Percentiles rank a stretch among this genome's conserved stretches.
These are phyloP conservation scores for Claviceps spartinae DNA, from an alignment of 2,329 filamentous ascomycete species.

Conservation along the genomic window DNA sequence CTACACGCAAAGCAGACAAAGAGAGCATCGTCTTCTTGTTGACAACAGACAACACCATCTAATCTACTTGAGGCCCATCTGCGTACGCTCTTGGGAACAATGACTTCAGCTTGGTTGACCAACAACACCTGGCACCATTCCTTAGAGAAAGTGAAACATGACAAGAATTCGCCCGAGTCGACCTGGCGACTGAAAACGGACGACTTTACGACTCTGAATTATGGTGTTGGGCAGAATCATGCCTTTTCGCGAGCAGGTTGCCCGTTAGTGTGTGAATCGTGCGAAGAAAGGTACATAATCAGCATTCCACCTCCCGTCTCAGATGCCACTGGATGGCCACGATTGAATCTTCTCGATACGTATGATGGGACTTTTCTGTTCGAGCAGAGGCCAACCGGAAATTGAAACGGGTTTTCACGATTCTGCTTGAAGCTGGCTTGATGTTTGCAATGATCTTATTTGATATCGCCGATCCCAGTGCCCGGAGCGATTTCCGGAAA, in stretches of 20 bases:
- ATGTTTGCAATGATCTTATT: neutral
- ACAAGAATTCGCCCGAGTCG: neutral
- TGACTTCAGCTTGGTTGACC: neutral
- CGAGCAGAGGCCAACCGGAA: neutral
- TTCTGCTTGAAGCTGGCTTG: neutral
- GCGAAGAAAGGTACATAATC: too few species aligned
- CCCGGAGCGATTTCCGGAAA: neutral
- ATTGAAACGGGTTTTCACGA: neutral
- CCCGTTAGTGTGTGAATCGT: too few species aligned
- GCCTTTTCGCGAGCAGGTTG: too few species aligned
- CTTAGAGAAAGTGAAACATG: neutral
- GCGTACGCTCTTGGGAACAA: neutral
- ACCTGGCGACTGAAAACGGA: neutral
- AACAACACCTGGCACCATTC: neutral
- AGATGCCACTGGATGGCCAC: too few species aligned
- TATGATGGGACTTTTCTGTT: neutral
- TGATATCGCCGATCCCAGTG: neutral
- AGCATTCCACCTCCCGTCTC: too few species aligned
- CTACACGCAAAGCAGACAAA: neutral
- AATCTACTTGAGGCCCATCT: too few species aligned
- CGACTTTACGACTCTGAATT: neutral
- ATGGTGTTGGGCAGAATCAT: neutral
- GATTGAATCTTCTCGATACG: neutral
- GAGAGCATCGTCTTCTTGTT: neutral
- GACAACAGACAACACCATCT: neutral